These are phyloP conservation scores for Grosmannia serpens DNA, from an alignment of 2,329 filamentous ascomycete species.

Conservation along the genomic window DNA sequence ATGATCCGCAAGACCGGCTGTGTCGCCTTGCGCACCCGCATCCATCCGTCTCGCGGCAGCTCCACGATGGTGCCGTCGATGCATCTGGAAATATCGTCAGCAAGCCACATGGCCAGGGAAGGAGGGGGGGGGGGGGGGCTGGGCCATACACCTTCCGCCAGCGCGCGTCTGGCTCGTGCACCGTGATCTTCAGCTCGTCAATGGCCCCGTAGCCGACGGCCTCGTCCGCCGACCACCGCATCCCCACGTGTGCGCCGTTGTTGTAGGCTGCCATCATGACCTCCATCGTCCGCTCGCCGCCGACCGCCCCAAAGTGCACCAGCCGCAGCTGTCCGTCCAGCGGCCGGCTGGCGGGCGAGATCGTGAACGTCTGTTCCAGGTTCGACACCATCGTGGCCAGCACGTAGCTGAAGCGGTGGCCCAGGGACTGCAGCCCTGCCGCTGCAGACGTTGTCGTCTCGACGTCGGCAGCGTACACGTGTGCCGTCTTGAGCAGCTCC, in stretches of 20 bases:
- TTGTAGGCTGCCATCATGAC: constrained; percentile 60
- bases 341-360: constrained; percentile 61
- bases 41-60: constrained; percentile 57
- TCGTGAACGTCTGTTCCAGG: constrained; percentile 69
- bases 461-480: constrained; percentile 37
- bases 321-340: constrained; percentile 61
- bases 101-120: background rate
- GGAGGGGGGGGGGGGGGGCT: too few relatives aligned
- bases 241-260: constrained; percentile 41
- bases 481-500: constrained; percentile 51
- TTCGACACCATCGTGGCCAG: constrained; percentile 68
- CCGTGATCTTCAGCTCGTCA: constrained; percentile 53
- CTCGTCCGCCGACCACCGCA: constrained; percentile 33
- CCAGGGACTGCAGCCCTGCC: background rate
- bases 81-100: constrained; percentile 33
- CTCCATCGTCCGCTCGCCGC: constrained; percentile 57
- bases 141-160: constrained; percentile 61
- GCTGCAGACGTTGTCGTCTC: background rate
- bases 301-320: constrained; percentile 61
- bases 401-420: constrained; percentile 56
- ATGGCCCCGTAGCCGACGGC: constrained; percentile 61
- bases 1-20: constrained; percentile 31
- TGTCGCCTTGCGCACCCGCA: constrained; percentile 48
- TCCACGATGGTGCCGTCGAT: constrained; percentile 84
- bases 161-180: constrained; percentile 53